Base-by-base conservation (phyloP, 2,329 filamentous ascomycete genomes). In the Ceratocystis huliohia region DNA sequence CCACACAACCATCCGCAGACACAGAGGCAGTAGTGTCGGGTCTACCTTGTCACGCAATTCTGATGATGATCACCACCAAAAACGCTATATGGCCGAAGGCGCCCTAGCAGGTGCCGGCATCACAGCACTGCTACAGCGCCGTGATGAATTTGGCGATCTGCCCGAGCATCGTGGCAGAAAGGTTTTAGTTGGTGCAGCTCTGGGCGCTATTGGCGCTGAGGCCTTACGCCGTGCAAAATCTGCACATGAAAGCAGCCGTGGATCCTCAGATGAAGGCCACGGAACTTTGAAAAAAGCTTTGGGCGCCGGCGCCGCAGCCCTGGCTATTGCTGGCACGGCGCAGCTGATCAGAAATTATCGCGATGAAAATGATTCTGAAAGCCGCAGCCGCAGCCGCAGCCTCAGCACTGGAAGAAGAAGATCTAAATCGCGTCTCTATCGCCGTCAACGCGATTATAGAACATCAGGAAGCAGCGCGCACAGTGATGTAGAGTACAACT, bases 291-390 rank as follows among this genome's bases (percentile, higher is more conserved):
- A 84, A 73, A 85, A 82, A 1, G 84, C 83, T 25, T 76, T 87
- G 25, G 84, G 84, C 41, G 78, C 86, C 53, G 84, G 84, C 7
- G 84, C 84, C 8, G 83, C 84, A 25, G 84, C 84, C 17, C 77
- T 87, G 28, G 84, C 84, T 6, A 82, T 85, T 22, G 84, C 84
- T 2, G 84, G 84, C n/a, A 84, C 84, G 4, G 80, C 83, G 69
- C 86, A 86, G 72, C 86, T 85, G 71, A 81, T 83, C 72, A 81
- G 85, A 69, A 79, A 81, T 70, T 82, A 79, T 73, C 85, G 83
- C 71, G 74, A 81, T 57, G 82, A 86, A 57, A 83, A 81, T 71
- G 84, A 85, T 69, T 84, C 86, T 70, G 73, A 78, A 15, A 75
- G 71, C 30, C 53, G 64, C 22, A 65, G 69, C 37, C 81, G 84